Percentiles rank a stretch among this genome's conserved stretches.
Evolutionary conservation across 495 filamentous ascomycete genomes (phyloP).

Genomic region (Talaromyces proteolyticus): DNA sequence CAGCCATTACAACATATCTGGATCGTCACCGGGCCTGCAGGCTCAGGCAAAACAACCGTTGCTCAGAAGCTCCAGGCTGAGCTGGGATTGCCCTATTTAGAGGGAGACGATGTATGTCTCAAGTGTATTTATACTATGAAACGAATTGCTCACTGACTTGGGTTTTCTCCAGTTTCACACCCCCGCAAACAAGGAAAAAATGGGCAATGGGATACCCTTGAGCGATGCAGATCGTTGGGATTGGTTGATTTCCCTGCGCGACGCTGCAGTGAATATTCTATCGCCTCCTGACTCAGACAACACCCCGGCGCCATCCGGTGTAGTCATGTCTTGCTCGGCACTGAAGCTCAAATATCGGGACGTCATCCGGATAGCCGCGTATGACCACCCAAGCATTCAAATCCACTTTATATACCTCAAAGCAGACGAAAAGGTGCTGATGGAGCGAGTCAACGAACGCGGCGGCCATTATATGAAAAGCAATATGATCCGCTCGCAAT

Average conservation of each 20-base stretch:
- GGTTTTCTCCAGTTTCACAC: constrained; percentile 77
- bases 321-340: constrained; percentile 92
- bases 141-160: too few relatives aligned
- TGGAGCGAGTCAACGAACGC: constrained; percentile 66
- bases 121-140: neutral
- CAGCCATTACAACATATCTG: constrained; percentile 72
- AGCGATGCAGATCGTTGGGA: constrained; percentile 98
- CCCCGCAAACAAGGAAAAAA: constrained; percentile 83
- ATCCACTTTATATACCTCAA: constrained; percentile 93
- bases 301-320: constrained; percentile 51
- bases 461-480: constrained; percentile 95
- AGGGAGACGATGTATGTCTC: constrained; percentile 84
- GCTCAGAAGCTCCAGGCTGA: constrained; percentile 68
- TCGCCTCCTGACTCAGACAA: constrained; percentile 41
- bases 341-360: constrained; percentile 97
- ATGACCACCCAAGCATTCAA: constrained; percentile 65
- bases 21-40: constrained; percentile 95
- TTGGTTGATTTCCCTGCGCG: constrained; percentile 87
- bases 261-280: constrained; percentile 65
- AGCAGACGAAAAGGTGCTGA: constrained; percentile 65
- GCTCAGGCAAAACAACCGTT: constrained; percentile 93
- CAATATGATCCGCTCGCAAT: constrained; percentile 93
- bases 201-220: constrained; percentile 78
- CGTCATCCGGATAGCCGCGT: constrained; percentile 85
- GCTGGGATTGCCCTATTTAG: constrained; percentile 76